Conservation (phyloP, 768 basidiomycete species). For the Mycena rosella region DNA sequence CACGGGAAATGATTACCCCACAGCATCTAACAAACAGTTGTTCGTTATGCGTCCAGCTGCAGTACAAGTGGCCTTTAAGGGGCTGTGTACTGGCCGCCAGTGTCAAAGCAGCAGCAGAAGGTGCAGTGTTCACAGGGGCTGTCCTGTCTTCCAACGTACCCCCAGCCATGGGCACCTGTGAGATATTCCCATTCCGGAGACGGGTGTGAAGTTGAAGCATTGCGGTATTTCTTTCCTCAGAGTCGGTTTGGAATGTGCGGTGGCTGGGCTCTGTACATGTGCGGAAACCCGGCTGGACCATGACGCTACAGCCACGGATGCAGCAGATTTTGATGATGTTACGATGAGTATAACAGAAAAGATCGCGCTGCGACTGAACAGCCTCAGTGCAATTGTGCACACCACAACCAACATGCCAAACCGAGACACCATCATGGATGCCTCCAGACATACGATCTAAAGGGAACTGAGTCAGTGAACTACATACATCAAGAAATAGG, state of each 20-base stretch:
- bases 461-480: background rate
- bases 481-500: background rate
- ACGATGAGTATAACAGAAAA: background rate
- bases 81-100: background rate
- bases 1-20: background rate
- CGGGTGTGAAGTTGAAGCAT: slow-evolving; percentile 21
- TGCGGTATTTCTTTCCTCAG: background rate
- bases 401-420: background rate
- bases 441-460: slow-evolving; percentile 13
- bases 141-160: background rate
- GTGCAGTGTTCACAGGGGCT: too few relatives aligned
- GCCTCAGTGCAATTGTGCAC: slow-evolving; percentile 14
- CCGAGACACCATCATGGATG: slow-evolving; percentile 14
- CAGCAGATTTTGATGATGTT: slow-evolving; percentile 6
- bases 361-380: background rate
- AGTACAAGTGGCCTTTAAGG: background rate
- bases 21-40: slow-evolving; percentile 2
- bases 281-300: background rate
- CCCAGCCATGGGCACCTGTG: background rate
- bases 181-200: background rate
- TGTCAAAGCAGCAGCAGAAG: background rate
- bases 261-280: background rate
- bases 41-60: background rate
- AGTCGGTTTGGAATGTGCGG: background rate
- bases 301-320: background rate